These are phyloP conservation scores for Gaeumannomyces tritici DNA, from an alignment of 2,329 filamentous ascomycete species.

Conservation along the genomic window DNA sequence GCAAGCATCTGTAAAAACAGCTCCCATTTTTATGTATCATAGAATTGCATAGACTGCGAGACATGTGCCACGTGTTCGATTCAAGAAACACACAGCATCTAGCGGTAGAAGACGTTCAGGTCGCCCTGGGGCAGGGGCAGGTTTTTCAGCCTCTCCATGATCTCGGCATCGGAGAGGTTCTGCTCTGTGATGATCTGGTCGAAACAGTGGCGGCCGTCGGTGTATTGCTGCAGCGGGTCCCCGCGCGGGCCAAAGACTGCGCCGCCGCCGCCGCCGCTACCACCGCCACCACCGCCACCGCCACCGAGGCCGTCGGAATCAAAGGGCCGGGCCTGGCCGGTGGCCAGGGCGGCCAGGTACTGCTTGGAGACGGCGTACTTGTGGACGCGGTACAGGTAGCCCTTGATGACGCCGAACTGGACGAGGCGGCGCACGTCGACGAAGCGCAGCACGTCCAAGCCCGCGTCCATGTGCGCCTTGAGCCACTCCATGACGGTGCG, in stretches of 20 bases:
- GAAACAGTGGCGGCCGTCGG: slow-evolving; percentile 67
- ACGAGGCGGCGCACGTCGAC: slow-evolving; percentile 87
- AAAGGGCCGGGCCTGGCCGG: slow-evolving; percentile 36
- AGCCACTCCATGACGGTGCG: slow-evolving; percentile 85
- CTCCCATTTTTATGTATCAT: neutral
- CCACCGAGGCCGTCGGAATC: neutral
- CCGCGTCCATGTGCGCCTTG: slow-evolving; percentile 57
- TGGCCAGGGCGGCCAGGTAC: slow-evolving; percentile 46
- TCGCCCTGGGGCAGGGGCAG: slow-evolving; percentile 43
- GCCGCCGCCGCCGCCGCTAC: slow-evolving; percentile 17
- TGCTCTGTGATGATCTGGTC: slow-evolving; percentile 76
- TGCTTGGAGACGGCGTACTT: slow-evolving; percentile 72
- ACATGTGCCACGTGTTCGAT: neutral
- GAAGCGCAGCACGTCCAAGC: slow-evolving; percentile 56
- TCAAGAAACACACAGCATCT: neutral
- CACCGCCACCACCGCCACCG: slow-evolving; percentile 22
- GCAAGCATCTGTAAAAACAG: neutral
- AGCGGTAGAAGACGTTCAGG: slow-evolving; percentile 44
- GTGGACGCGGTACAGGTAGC: slow-evolving; percentile 84
- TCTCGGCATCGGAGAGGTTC: slow-evolving; percentile 59
- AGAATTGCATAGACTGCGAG: neutral
- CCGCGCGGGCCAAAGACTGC: neutral
- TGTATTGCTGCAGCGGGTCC: slow-evolving; percentile 54
- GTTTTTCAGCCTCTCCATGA: slow-evolving; percentile 57
- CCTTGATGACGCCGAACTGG: slow-evolving; percentile 94